phyloP scores from a whole-genome alignment of 805 yeast species.

The Cyberlindnera nakhonratchasimensis region DNA sequence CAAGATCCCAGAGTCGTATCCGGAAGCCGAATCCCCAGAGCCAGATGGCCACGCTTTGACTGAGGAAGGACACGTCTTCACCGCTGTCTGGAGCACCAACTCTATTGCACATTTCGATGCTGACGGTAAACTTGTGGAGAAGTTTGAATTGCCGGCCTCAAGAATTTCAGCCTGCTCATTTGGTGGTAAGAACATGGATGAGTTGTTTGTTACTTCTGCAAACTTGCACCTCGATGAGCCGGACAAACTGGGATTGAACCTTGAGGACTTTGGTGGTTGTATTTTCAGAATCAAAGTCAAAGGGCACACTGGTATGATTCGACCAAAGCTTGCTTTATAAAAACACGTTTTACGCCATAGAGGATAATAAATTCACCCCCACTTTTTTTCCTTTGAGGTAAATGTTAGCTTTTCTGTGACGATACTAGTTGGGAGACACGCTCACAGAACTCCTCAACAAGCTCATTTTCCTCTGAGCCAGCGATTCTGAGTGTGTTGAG shows the following conservation, averaged over 20 bases:
- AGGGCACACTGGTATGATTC: conserved; percentile 33
- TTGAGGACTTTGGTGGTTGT: conserved; percentile 60
- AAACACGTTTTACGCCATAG: not conserved
- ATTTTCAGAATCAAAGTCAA: conserved; percentile 45
- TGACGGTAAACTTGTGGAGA: conserved; percentile 48
- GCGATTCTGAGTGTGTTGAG: conserved; percentile 56
- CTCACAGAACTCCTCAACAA: conserved; percentile 66
- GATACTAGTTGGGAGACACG: conserved; percentile 13
- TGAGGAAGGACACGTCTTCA: conserved; percentile 46
- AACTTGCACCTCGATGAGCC: conserved; percentile 44
- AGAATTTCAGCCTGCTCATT: conserved; percentile 65
- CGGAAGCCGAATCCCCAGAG: conserved; percentile 42
- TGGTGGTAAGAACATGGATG: conserved; percentile 57
- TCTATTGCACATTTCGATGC: conserved; percentile 51
- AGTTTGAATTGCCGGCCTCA: conserved; percentile 53
- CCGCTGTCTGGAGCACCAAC: conserved; percentile 63
- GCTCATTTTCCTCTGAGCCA: conserved; percentile 62
- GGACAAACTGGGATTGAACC: conserved; percentile 27
- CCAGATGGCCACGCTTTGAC: conserved; percentile 82
- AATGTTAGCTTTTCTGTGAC: not conserved
- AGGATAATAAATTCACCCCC: no score
- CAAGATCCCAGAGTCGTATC: conserved; percentile 30
- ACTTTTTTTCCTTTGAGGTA: no score
- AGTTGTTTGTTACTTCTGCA: conserved; percentile 67
- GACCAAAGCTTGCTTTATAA: conserved; percentile 20